phyloP scores from a whole-genome alignment of 106 monocot species.

The Xerophyta viscosa region DNA sequence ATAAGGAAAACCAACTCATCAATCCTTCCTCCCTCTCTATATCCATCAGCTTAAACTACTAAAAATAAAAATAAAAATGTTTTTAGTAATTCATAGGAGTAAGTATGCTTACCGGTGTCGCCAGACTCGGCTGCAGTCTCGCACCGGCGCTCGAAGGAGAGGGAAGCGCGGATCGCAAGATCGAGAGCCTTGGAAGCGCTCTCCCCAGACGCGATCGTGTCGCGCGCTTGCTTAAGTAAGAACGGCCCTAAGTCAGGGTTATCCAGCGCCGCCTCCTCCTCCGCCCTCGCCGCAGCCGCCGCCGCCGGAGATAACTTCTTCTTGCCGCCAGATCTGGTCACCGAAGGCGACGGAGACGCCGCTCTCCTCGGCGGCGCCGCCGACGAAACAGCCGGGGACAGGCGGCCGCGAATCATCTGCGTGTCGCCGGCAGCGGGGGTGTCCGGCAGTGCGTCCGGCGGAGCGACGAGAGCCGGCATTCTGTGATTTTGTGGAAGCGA shows the following conservation, averaged over 20 bases:
- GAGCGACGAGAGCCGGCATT: constrained; percentile 65
- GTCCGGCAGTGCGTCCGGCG: constrained; percentile 25
- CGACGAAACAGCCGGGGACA: background rate
- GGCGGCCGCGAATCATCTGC: constrained; percentile 11
- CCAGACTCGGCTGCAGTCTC: background rate
- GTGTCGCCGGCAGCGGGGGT: constrained; percentile 16
- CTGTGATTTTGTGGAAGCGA: too few species aligned
- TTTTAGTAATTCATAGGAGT: too few species aligned
- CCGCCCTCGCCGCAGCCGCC: background rate
- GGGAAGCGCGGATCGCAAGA: constrained; percentile 67
- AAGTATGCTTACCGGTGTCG: background rate
- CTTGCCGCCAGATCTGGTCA: constrained; percentile 8
- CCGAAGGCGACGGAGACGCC: constrained; percentile 12
- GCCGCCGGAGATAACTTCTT: constrained; percentile 7
- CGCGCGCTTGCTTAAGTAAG: constrained; percentile 75
- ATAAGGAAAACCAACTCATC: too few species aligned
- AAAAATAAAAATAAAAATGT: background rate
- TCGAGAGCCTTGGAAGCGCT: constrained; percentile 70
- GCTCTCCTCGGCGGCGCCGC: constrained; percentile 12
- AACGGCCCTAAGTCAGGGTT: constrained; percentile 96
- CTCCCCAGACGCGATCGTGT: constrained; percentile 85
- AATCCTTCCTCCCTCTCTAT: too few species aligned
- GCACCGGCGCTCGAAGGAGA: constrained; percentile 39
- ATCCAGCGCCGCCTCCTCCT: constrained; percentile 43
- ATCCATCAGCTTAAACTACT: background rate